A percentile compares a stretch with the other conserved stretches of the same genome.
These are phyloP conservation scores for Serendipita sp. DNA, from an alignment of 768 basidiomycete species.

Conservation along the genomic window DNA sequence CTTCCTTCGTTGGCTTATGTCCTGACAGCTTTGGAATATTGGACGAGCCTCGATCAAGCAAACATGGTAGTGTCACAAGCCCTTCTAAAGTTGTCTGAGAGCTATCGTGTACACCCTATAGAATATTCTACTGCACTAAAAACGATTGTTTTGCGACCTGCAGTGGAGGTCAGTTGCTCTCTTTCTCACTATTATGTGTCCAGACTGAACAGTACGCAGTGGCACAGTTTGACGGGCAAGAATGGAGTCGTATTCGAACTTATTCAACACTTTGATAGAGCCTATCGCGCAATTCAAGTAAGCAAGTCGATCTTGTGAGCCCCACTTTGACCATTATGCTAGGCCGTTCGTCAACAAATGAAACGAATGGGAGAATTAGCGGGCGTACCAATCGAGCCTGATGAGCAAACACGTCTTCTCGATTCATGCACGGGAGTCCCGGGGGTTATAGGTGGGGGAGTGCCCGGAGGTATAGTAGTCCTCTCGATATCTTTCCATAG, in stretches of 20 bases:
- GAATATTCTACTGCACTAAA: conserved; percentile 7
- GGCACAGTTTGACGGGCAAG: not conserved
- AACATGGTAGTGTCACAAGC: conserved; percentile 12
- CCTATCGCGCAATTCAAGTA: not conserved
- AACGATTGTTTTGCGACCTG: not conserved
- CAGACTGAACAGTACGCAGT: not conserved
- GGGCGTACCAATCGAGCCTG: conserved; percentile 79
- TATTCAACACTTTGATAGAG: not conserved
- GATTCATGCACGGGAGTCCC: conserved; percentile 58
- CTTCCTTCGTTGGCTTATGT: not conserved
- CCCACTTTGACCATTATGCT: not conserved
- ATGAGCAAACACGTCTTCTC: conserved; percentile 68
- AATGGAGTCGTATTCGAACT: not conserved
- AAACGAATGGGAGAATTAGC: conserved; percentile 63
- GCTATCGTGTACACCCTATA: not conserved
- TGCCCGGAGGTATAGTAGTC: conserved; percentile 67
- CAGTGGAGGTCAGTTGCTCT: conserved; percentile 7
- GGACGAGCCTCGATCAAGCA: conserved; percentile 11
- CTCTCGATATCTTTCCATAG: not conserved
- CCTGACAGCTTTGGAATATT: conserved; percentile 11
- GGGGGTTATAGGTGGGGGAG: conserved; percentile 86
- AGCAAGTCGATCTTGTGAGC: not conserved
- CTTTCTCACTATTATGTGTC: not conserved
- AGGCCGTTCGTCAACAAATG: conserved; percentile 33
- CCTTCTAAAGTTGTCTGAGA: conserved; percentile 8